Evolutionary conservation across 148 eudicot species (phyloP).

Genomic region (Hydrangea macrophylla): DNA sequence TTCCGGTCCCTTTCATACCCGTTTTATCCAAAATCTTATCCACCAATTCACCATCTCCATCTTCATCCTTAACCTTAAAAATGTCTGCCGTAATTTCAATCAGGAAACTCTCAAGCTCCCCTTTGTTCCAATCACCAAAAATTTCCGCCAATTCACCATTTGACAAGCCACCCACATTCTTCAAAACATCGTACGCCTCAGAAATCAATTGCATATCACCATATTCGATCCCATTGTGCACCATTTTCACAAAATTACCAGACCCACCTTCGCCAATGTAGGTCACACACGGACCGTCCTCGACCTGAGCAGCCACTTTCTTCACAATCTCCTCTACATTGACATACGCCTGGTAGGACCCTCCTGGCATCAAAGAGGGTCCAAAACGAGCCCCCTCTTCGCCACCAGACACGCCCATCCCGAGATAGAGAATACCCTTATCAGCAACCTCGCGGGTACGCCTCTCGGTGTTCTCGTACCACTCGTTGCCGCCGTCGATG

Average conservation of each 20-base stretch:
- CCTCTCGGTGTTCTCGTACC: conserved; percentile 80
- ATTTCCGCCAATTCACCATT: conserved; percentile 64
- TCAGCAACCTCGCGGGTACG: conserved; percentile 39
- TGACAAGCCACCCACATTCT: conserved; percentile 53
- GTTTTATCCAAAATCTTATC: conserved; percentile 87
- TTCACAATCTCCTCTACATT: conserved; percentile 45
- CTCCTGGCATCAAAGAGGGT: conserved; percentile 81
- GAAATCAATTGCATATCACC: conserved; percentile 91
- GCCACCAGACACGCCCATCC: conserved; percentile 89
- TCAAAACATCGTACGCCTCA: conserved; percentile 76
- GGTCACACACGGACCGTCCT: conserved; percentile 86
- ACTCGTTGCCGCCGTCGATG: conserved; percentile 85
- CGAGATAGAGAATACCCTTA: conserved; percentile 51
- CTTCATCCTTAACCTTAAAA: conserved; percentile 62
- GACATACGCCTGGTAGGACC: conserved; percentile 50
- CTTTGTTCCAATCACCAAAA: conserved; percentile 71
- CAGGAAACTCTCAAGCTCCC: conserved; percentile 83
- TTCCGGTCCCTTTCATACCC: conserved; percentile 93
- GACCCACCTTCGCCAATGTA: conserved; percentile 85
- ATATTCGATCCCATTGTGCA: conserved; percentile 84
- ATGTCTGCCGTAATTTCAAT: conserved; percentile 80
- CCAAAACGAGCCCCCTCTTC: conserved; percentile 77
- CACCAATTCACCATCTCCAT: conserved; percentile 58
- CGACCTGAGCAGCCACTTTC: conserved; percentile 79
- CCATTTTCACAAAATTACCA: conserved; percentile 86